Conservation (phyloP, 352 stramenopile species). For the Phytophthora colocasiae region DNA sequence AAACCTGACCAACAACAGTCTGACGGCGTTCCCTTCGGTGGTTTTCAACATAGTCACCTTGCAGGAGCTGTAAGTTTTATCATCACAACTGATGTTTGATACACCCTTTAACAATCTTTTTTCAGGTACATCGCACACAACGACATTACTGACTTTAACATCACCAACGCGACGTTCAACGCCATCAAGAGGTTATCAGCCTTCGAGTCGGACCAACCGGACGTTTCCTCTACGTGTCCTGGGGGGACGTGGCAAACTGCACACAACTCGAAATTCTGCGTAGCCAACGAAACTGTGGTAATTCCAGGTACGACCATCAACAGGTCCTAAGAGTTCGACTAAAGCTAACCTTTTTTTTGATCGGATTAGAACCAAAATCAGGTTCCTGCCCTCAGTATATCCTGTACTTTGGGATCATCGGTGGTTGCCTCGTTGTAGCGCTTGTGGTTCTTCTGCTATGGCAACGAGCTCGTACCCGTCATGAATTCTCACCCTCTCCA, state of each 20-base stretch:
- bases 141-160: conserved; percentile 48
- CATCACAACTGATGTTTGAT: too few species aligned
- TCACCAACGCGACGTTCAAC: conserved; percentile 38
- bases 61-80: conserved; percentile 32
- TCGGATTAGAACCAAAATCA: conserved; percentile 8
- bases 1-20: conserved; percentile 44
- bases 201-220: conserved; percentile 38
- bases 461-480: conserved; percentile 22
- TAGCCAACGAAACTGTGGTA: conserved; percentile 17
- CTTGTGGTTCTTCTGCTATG: conserved; percentile 32
- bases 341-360: conserved; percentile 1
- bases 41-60: conserved; percentile 45
- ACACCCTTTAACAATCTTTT: neutral
- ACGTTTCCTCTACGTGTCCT: conserved; percentile 21
- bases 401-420: conserved; percentile 26
- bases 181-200: conserved; percentile 30
- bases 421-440: conserved; percentile 30
- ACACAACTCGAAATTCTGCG: conserved; percentile 41
- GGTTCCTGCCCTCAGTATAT: conserved; percentile 13
- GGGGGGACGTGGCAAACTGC: conserved; percentile 39
- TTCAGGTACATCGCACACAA: conserved; percentile 42
- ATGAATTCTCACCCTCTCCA: conserved; percentile 2
- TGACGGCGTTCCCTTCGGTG: conserved; percentile 36
- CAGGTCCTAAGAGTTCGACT: neutral
- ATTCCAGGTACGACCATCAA: conserved; percentile 6